Percentiles rank a stretch among this genome's conserved stretches.
phyloP scores from a whole-genome alignment of 441 rosid genomes.

The Arabidopsis lyrata region DNA sequence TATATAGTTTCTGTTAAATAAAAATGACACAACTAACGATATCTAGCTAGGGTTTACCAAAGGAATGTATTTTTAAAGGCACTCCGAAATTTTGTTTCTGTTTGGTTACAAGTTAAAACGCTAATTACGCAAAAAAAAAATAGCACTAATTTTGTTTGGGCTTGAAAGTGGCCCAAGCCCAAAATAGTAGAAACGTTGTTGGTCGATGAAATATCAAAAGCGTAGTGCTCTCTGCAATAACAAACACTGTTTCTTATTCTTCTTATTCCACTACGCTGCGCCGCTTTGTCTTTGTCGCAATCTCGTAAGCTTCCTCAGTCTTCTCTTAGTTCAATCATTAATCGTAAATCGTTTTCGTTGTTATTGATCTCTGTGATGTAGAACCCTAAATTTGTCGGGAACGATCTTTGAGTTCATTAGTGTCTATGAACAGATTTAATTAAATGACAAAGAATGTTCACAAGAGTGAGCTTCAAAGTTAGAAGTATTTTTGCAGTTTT shows the following conservation, averaged over 20 bases:
- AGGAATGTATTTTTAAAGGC: background rate
- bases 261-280: background rate
- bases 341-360: background rate
- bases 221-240: background rate
- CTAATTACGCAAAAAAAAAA: background rate
- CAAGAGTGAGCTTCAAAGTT: background rate
- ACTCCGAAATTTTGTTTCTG: background rate
- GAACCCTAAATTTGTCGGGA: background rate
- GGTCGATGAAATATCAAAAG: background rate
- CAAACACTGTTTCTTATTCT: background rate
- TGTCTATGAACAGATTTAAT: background rate
- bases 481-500: too few relatives aligned
- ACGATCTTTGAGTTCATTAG: constrained; percentile 1
- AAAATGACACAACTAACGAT: background rate
- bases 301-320: constrained; percentile 18
- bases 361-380: background rate
- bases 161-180: constrained; percentile 10
- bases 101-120: too few relatives aligned
- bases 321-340: background rate
- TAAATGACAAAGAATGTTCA: background rate
- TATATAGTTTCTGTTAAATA: background rate
- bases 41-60: background rate
- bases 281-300: background rate
- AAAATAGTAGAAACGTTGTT: background rate
- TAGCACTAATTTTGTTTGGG: background rate